Percentiles rank a stretch among this genome's conserved stretches.
Evolutionary conservation across 2,329 filamentous ascomycete genomes (phyloP).

Genomic region (Diaporthe vaccinii): DNA sequence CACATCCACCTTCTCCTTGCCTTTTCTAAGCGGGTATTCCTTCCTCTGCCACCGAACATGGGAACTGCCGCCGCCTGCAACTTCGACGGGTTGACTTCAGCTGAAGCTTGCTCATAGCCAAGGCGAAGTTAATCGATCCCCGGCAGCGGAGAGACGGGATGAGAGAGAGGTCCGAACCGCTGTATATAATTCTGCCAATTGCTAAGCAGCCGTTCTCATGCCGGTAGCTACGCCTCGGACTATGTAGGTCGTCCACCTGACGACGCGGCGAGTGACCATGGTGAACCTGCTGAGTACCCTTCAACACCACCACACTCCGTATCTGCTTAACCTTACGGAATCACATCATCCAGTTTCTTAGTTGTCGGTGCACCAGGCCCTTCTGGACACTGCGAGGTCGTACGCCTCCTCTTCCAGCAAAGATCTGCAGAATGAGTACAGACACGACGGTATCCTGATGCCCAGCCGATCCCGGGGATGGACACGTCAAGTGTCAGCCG

Average conservation of each 20-base stretch:
- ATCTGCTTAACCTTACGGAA: background rate
- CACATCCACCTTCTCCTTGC: background rate
- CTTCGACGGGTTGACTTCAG: background rate
- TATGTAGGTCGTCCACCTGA: background rate
- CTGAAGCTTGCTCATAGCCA: background rate
- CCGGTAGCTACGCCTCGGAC: accelerated
- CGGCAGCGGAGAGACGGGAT: background rate
- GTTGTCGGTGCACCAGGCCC: background rate
- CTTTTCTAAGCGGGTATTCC: background rate
- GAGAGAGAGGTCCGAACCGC: background rate
- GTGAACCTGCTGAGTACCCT: too few species aligned
- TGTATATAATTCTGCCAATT: background rate
- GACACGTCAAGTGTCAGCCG: background rate
- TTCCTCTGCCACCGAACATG: too few species aligned
- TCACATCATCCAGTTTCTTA: background rate
- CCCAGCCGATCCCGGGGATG: background rate
- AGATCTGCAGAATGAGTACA: background rate
- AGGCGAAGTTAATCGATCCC: background rate
- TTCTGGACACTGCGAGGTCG: background rate
- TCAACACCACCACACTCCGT: background rate
- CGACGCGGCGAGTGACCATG: too few species aligned
- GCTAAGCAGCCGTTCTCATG: background rate
- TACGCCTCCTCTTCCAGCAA: background rate
- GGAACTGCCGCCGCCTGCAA: background rate
- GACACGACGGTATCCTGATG: background rate